Percentiles rank a stretch among this genome's conserved stretches.
Conservation (phyloP, 495 filamentous ascomycete species). For the Immersiella caudata region DNA sequence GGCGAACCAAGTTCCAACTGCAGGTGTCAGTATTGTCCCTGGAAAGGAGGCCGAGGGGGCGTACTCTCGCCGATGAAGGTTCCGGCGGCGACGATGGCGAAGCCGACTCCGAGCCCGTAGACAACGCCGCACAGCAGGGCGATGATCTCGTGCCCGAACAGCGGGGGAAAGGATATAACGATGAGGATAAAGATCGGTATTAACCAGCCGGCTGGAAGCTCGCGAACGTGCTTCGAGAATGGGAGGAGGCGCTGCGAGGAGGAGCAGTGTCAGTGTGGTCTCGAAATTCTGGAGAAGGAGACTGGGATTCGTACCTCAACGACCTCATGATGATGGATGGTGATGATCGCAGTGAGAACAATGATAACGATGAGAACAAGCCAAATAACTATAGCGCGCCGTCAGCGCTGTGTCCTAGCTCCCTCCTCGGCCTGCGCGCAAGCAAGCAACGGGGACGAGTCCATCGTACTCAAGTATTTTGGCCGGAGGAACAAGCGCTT, state of each 20-base stretch:
- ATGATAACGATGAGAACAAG: slow-evolving; percentile 20
- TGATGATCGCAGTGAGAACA: slow-evolving; percentile 27
- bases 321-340: slow-evolving; percentile 27
- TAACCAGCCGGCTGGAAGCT: slow-evolving; percentile 34
- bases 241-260: slow-evolving; percentile 29
- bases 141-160: slow-evolving; percentile 41
- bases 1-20: slow-evolving; percentile 34
- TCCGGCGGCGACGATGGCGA: slow-evolving; percentile 38
- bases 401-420: neutral
- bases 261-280: slow-evolving; percentile 1
- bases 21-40: slow-evolving; percentile 8
- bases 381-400: slow-evolving; percentile 17
- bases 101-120: slow-evolving; percentile 37
- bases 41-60: neutral
- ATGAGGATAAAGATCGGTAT: slow-evolving; percentile 40
- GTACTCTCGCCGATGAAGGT: slow-evolving; percentile 36
- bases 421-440: neutral
- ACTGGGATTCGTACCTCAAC: slow-evolving; percentile 21
- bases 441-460: neutral
- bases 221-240: slow-evolving; percentile 33
- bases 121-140: slow-evolving; percentile 39
- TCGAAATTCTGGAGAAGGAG: neutral
- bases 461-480: slow-evolving; percentile 27
- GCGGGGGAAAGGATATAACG: slow-evolving; percentile 39
- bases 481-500: slow-evolving; percentile 26